Evolutionary conservation across 768 basidiomycete species (phyloP), one percentile per base, ranked within the genome.

Genomic region (Suillus americanus): DNA sequence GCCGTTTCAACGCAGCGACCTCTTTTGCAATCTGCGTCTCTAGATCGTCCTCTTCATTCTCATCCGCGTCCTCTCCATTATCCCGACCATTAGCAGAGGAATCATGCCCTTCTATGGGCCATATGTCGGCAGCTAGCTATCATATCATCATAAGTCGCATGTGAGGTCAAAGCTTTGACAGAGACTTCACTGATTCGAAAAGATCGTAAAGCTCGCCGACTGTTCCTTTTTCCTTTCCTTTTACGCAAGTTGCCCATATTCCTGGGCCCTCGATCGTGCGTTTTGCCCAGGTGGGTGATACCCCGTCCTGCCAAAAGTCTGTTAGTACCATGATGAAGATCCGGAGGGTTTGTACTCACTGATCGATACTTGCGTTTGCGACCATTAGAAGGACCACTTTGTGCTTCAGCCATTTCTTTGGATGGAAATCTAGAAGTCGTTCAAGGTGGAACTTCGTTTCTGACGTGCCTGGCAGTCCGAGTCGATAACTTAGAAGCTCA

Each of bases 211-310:
- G 74, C 72, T 95, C 93, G 43, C 88, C 86, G 5, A 92, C 84
- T 0, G 90, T 83, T 70, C 88, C 89, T 67, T 85, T 89, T 74
- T 95, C 94, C 68, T 89, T 94, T 23, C 93, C 93, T 73, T 89
- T 92, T 37, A 92, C 84, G 81, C 91, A 94, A 70, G 88, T 92
- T 12, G 86, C 90, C 92, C 93, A 95, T 23, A 95, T 78, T 20
- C 93, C 92, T 23, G 93, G 93, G 10, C 93, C 93, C 65, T 91
- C 89, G 64, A 94, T 83, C 30, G 79, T 75, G 50, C 84, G 78
- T 74, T 86, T 91, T 25, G 78, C 82, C 88, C 88, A 89, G 35
- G 87, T 82, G 20, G 87, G 83, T 3, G 85, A 85, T 37, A 70
- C 45, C 6, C 89, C 89, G 69, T 90, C 88, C 89, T 91, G 67